Percentiles rank a stretch among this genome's conserved stretches.
phyloP scores from a whole-genome alignment of 1,284 basidiomycete genomes.

The Stereum hirsutum region DNA sequence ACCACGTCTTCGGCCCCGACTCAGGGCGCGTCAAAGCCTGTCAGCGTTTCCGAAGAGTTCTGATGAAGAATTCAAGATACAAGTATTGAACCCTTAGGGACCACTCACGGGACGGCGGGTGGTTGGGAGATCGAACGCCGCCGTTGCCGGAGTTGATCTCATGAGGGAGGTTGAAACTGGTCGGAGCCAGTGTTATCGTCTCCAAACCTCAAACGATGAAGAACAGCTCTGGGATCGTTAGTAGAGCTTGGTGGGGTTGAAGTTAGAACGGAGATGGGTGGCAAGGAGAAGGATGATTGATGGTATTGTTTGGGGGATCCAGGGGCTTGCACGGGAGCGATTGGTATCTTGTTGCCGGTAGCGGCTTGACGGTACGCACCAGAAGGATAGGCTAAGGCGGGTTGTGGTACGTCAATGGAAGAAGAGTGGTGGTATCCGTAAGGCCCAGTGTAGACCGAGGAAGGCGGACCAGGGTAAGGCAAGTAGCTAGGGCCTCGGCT shows the following conservation, averaged over 20 bases:
- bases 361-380: not conserved
- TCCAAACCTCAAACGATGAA: slow-evolving; percentile 8
- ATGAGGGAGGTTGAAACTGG: not conserved
- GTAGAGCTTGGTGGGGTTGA: not conserved
- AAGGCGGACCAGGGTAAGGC: slow-evolving; percentile 29
- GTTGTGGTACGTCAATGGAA: slow-evolving; percentile 8
- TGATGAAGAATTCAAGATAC: too few relatives aligned
- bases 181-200: slow-evolving; percentile 3
- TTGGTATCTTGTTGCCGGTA: slow-evolving; percentile 31
- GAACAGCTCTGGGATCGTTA: slow-evolving; percentile 10
- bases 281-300: slow-evolving; percentile 7
- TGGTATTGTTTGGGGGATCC: not conserved
- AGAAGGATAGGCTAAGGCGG: slow-evolving; percentile 4
- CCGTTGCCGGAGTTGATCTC: slow-evolving; percentile 4
- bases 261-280: slow-evolving; percentile 11
- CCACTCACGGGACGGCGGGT: too few relatives aligned
- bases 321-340: slow-evolving; percentile 42
- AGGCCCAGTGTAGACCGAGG: slow-evolving; percentile 11
- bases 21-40: too few relatives aligned
- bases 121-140: slow-evolving; percentile 9
- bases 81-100: too few relatives aligned
- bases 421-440: slow-evolving; percentile 10
- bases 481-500: slow-evolving; percentile 25
- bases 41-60: too few relatives aligned
- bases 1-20: too few relatives aligned